Conservation (phyloP, 306 rosid genomes). For the Begonia masoniana region DNA sequence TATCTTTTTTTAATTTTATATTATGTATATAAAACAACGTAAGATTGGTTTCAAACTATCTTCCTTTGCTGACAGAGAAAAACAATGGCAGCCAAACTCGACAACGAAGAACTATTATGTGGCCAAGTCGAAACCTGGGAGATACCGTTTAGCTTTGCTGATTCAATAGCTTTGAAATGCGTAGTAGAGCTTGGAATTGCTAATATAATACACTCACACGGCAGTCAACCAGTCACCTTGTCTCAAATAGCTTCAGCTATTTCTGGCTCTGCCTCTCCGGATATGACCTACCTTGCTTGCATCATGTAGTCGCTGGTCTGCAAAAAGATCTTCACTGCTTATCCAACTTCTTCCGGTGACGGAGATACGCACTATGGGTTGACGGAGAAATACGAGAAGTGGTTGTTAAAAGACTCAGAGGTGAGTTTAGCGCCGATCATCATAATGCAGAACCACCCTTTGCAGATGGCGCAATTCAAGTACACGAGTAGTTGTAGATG, state of each 20-base stretch:
- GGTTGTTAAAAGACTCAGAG: too few species aligned
- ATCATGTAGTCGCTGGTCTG: constrained; percentile 10
- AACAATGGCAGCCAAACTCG: constrained; percentile 4
- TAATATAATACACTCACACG: constrained; percentile 9
- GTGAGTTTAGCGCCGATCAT: too few species aligned
- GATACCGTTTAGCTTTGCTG: too few species aligned
- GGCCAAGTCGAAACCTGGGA: constrained; percentile 10
- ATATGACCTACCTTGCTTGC: constrained; percentile 6
- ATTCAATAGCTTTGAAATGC: too few species aligned
- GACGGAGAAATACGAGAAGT: too few species aligned
- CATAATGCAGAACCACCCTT: too few species aligned
- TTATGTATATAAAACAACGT: too few species aligned
- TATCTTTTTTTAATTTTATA: too few species aligned
- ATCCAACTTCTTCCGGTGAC: constrained; percentile 7
- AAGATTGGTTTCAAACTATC: too few species aligned
- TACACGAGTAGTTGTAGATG: too few species aligned
- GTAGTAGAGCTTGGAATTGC: constrained; percentile 12
- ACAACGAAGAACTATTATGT: not conserved
- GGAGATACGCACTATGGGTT: too few species aligned
- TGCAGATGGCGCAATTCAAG: too few species aligned
- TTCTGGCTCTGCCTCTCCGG: constrained; percentile 2
- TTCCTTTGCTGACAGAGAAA: not conserved
- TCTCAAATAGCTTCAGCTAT: constrained; percentile 5
- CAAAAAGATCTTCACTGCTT: constrained; percentile 7
- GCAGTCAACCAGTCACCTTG: constrained; percentile 1